A percentile compares a stretch with the other conserved stretches of the same genome.
phyloP scores from a whole-genome alignment of 768 basidiomycete genomes.

The Boletus bicolor region DNA sequence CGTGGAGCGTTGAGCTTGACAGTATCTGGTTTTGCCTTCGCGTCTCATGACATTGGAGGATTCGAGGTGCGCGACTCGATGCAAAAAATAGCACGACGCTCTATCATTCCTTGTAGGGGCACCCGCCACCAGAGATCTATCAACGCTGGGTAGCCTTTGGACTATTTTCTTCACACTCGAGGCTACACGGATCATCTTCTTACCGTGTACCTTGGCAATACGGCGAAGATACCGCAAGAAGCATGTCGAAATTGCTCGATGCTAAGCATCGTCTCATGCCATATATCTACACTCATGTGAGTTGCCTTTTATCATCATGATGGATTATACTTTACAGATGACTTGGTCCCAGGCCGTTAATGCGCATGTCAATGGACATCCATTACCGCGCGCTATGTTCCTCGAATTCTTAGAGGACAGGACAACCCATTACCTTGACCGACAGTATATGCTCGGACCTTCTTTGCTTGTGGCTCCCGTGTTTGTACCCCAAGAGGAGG shows the following conservation, averaged over 20 bases:
- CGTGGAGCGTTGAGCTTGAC: constrained; percentile 66
- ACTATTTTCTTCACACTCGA: constrained; percentile 71
- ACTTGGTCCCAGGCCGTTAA: constrained; percentile 44
- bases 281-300: constrained; percentile 57
- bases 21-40: constrained; percentile 66
- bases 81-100: background rate
- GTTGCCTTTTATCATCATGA: constrained; percentile 11
- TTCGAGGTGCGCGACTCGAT: constrained; percentile 49
- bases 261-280: constrained; percentile 73
- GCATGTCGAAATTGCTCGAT: constrained; percentile 59
- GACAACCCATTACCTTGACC: constrained; percentile 57
- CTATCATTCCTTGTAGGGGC: constrained; percentile 40
- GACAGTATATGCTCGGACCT: constrained; percentile 59
- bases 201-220: constrained; percentile 80
- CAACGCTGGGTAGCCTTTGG: constrained; percentile 78
- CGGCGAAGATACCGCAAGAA: constrained; percentile 64
- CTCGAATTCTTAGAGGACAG: constrained; percentile 58
- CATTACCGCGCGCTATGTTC: constrained; percentile 64
- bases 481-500: constrained; percentile 51
- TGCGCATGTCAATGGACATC: constrained; percentile 50
- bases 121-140: constrained; percentile 65
- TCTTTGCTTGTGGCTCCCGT: constrained; percentile 62
- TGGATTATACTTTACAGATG: background rate
- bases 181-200: constrained; percentile 68
- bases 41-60: constrained; percentile 75